Conservation (phyloP, 169 alveolate species). For the Plasmodium gonderi region DNA sequence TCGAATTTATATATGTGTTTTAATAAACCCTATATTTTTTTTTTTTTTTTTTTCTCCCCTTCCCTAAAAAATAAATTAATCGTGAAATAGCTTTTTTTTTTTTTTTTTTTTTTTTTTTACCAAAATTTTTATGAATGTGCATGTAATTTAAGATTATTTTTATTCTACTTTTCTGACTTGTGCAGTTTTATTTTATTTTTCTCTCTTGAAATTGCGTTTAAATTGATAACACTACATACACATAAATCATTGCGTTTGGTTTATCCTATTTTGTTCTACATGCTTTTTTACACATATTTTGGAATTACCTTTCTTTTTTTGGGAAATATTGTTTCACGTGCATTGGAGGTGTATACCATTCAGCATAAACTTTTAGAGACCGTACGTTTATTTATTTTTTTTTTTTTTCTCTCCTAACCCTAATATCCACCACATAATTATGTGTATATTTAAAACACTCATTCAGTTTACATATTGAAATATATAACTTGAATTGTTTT, state of each 20-base stretch:
- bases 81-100: neutral
- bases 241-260: neutral
- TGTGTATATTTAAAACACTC: too few species aligned
- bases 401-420: too few species aligned
- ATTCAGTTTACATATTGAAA: too few species aligned
- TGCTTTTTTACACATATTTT: neutral
- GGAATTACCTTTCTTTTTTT: too few species aligned
- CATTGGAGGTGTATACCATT: slow-evolving; percentile 1
- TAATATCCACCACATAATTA: too few species aligned
- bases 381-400: neutral
- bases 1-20: neutral
- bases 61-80: too few species aligned
- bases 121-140: neutral
- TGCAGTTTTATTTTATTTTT: neutral
- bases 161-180: neutral
- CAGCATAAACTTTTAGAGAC: neutral
- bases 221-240: neutral
- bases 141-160: neutral
- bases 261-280: neutral
- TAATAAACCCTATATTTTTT: neutral
- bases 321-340: neutral
- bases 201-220: neutral
- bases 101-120: neutral
- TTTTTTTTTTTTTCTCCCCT: neutral
- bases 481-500: too few species aligned